Evolutionary conservation across 352 stramenopile genomes (phyloP).

Genomic region (Globisporangium radiosum): DNA sequence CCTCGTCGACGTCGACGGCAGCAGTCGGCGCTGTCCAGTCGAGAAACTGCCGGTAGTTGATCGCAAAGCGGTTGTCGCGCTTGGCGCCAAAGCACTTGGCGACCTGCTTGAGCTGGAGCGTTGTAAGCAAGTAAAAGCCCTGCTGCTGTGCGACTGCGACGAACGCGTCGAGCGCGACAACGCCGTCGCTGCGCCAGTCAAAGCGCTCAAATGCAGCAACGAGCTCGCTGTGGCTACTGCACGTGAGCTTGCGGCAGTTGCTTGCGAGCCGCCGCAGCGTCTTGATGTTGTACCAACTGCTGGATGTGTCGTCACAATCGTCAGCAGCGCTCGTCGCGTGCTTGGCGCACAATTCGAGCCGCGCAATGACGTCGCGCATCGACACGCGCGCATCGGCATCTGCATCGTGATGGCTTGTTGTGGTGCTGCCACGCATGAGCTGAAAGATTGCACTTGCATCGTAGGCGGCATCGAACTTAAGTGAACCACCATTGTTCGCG

Average conservation of each 20-base stretch:
- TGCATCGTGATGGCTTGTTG: background rate
- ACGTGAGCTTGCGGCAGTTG: constrained; percentile 46
- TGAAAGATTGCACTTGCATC: no score
- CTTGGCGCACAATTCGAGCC: constrained; percentile 26
- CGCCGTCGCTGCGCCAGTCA: constrained; percentile 47
- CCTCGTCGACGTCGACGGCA: constrained; percentile 25
- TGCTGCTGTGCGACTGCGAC: constrained; percentile 22
- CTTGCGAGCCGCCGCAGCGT: constrained; percentile 40
- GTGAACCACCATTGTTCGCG: constrained; percentile 6
- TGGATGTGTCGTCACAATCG: constrained; percentile 11
- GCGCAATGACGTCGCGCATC: constrained; percentile 28
- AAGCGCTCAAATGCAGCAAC: constrained; percentile 52
- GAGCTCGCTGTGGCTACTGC: constrained; percentile 24
- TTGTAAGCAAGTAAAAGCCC: constrained; percentile 44
- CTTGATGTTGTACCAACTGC: constrained; percentile 36
- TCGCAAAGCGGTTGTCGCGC: constrained; percentile 31
- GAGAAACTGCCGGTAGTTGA: constrained; percentile 65
- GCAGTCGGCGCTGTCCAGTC: constrained; percentile 52
- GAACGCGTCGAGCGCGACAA: constrained; percentile 48
- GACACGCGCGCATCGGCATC: constrained; percentile 16
- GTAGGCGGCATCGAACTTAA: no score
- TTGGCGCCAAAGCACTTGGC: constrained; percentile 52
- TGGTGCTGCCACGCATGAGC: no score
- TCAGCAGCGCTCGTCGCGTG: constrained; percentile 1
- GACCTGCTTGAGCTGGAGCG: constrained; percentile 30